Percentiles rank a stretch among this genome's conserved stretches.
phyloP scores from a whole-genome alignment of 1,139 yeast genomes.

The Taphrina pruni region DNA sequence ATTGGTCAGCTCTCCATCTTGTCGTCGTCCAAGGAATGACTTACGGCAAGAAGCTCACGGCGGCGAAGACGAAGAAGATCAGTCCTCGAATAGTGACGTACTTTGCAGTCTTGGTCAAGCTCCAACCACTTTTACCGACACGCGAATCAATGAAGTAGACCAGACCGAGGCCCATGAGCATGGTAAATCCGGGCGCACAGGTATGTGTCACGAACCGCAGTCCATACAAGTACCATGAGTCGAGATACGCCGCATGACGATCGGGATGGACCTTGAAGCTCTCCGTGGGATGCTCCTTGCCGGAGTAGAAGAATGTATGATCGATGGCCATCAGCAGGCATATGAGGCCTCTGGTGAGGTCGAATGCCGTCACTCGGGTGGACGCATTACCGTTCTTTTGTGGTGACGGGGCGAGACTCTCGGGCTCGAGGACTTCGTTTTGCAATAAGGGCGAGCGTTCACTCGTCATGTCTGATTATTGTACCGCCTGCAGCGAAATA shows the following conservation, averaged over 20 bases:
- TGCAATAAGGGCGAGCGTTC: conserved; percentile 13
- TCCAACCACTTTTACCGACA: conserved; percentile 23
- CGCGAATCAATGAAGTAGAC: conserved; percentile 38
- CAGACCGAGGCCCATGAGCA: conserved; percentile 39
- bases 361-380: conserved; percentile 28
- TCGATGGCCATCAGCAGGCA: conserved; percentile 39
- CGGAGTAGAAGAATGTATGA: conserved; percentile 37
- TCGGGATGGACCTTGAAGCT: conserved; percentile 31
- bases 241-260: conserved; percentile 26
- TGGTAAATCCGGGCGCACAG: conserved; percentile 43
- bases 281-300: conserved; percentile 40
- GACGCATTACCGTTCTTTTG: not conserved
- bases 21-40: not conserved
- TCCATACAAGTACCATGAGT: conserved; percentile 28
- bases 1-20: no score
- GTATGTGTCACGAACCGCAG: conserved; percentile 39
- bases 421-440: conserved; percentile 17
- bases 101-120: conserved; percentile 19
- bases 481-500: no score
- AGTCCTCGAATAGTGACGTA: conserved; percentile 28
- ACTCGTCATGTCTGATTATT: conserved; percentile 3
- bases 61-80: conserved; percentile 29
- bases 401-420: conserved; percentile 1
- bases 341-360: conserved; percentile 37
- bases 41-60: conserved; percentile 22